phyloP scores from a whole-genome alignment of 1,139 yeast species.

The Taphrina sp. region DNA sequence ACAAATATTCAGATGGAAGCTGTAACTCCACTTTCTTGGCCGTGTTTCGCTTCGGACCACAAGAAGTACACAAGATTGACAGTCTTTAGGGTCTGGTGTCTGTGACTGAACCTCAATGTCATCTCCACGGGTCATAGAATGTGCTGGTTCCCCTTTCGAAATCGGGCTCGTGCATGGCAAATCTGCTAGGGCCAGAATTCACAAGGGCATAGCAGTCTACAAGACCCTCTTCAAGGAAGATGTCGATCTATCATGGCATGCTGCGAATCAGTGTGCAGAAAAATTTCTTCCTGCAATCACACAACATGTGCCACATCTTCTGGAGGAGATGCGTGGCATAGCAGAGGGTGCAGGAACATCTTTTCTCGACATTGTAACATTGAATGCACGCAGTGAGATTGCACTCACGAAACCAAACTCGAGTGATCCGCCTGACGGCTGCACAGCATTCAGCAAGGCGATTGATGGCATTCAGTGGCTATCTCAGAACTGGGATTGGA shows the following conservation, averaged over 20 bases:
- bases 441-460: slow-evolving; percentile 42
- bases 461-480: slow-evolving; percentile 37
- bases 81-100: no score
- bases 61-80: no score
- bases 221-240: slow-evolving; percentile 38
- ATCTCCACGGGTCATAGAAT: background rate
- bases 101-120: no score
- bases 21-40: no score
- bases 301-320: slow-evolving; percentile 41
- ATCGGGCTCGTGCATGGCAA: slow-evolving; percentile 42
- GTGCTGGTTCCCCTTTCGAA: slow-evolving; percentile 25
- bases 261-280: slow-evolving; percentile 39
- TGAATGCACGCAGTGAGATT: slow-evolving; percentile 45
- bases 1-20: no score
- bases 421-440: slow-evolving; percentile 41
- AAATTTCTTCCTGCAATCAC: slow-evolving; percentile 40
- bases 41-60: no score
- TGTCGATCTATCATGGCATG: slow-evolving; percentile 40
- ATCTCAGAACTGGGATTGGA: slow-evolving; percentile 47
- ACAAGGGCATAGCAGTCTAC: slow-evolving; percentile 40
- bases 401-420: slow-evolving; percentile 39
- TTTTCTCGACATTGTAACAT: slow-evolving; percentile 43
- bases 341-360: slow-evolving; percentile 44
- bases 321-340: slow-evolving; percentile 44
- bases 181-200: slow-evolving; percentile 40